Base-by-base conservation (phyloP, 2,329 filamentous ascomycete species). In the Neonectria hederae region DNA sequence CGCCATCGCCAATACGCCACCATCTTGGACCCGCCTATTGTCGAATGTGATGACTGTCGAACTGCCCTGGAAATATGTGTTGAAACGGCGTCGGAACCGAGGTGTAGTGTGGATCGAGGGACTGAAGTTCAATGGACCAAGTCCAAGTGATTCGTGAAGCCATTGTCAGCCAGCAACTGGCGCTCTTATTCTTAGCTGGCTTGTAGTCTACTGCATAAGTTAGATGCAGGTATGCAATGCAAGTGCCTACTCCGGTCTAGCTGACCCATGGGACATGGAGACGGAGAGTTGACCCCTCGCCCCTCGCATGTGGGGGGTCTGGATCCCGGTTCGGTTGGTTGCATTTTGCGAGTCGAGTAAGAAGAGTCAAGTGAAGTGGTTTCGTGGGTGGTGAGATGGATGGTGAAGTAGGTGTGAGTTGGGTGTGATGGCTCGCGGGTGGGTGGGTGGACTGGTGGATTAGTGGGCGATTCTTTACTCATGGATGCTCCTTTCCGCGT, bases 231-330 rank as follows among this genome's bases (percentile, higher is more conserved):
- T 32, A 19, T 51, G 48, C 22, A 38, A 21, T 38, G 28, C 38
- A 60, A 56, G 62, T 64, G 62, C 57, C 62, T 52, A 64, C 62
- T 56, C 48, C 14, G 62, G 62, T 53, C 28, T 64, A 64, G 62
- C 62, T 42, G 57, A 26, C 38, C 62, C 55, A 38, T 38, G 6
- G 14, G 14, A 3, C 35, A 24, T 59, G 51, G 46, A 51, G 55
- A 59, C 49, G 32, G 55, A 63, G 45, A 52, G 55, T 54, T 24
- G 61, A 59, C 61, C 61, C 55, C 61, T 63, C 54, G 54, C 48
- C 28, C n/a, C 26, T 28, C 26, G 48, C 38, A 46, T 52, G 61
- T 63, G 51, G 61, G 55, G 56, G 45, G 60, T 30, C 19, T 24
- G 48, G 19, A 59, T 59, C 49, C 28, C 32, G 46, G 35, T 26